phyloP scores from a whole-genome alignment of 2,329 filamentous ascomycete genomes.

The Clonostachys solani region DNA sequence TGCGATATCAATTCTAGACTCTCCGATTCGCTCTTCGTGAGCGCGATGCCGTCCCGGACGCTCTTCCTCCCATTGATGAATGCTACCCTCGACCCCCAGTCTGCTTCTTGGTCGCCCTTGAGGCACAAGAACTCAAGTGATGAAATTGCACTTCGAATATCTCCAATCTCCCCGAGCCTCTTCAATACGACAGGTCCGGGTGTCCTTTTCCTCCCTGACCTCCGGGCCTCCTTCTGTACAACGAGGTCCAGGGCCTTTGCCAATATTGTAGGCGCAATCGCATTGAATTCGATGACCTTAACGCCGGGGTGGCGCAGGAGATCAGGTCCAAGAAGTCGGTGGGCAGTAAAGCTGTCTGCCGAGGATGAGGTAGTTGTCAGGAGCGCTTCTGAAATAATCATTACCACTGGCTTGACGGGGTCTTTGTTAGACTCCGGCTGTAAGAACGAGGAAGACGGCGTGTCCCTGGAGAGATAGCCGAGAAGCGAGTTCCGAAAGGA shows the following conservation, averaged over 20 bases:
- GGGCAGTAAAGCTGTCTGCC: slow-evolving; percentile 88
- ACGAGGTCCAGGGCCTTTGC: slow-evolving; percentile 79
- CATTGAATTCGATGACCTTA: slow-evolving; percentile 85
- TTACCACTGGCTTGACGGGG: slow-evolving; percentile 68
- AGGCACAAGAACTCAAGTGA: slow-evolving; percentile 90
- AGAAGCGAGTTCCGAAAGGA: slow-evolving; percentile 74
- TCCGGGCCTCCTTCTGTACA: slow-evolving; percentile 78
- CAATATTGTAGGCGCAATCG: slow-evolving; percentile 81
- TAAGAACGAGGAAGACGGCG: slow-evolving; percentile 48
- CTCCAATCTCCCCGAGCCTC: slow-evolving; percentile 78
- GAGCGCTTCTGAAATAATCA: slow-evolving; percentile 89
- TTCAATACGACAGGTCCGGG: slow-evolving; percentile 78
- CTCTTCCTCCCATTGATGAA: slow-evolving; percentile 66
- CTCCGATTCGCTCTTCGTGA: slow-evolving; percentile 76
- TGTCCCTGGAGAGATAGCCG: slow-evolving; percentile 68
- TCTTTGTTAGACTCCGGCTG: slow-evolving; percentile 34
- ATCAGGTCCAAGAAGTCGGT: slow-evolving; percentile 82
- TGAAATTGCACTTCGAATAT: slow-evolving; percentile 88
- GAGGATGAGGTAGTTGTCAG: slow-evolving; percentile 80
- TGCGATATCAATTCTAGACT: slow-evolving; percentile 78
- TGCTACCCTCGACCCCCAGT: slow-evolving; percentile 71
- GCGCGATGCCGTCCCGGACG: slow-evolving; percentile 46
- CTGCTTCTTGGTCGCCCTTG: slow-evolving; percentile 68
- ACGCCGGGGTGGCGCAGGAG: slow-evolving; percentile 78
- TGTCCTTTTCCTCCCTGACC: slow-evolving; percentile 69